phyloP scores from a whole-genome alignment of 2,329 filamentous ascomycete species.

The Biscogniauxia marginata region DNA sequence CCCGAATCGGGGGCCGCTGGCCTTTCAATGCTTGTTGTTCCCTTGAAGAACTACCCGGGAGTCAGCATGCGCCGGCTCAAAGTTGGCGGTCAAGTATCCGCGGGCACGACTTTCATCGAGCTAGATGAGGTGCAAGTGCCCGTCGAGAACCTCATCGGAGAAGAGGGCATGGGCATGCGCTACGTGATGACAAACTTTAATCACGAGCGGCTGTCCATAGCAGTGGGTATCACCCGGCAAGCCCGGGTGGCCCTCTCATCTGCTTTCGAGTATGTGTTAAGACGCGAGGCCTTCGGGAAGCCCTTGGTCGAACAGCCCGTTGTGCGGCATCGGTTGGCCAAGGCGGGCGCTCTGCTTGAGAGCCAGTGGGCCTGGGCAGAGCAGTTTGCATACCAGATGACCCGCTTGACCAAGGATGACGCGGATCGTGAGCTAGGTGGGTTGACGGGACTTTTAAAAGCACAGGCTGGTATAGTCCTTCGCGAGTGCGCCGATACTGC shows the following conservation, averaged over 20 bases:
- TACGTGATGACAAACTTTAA: constrained; percentile 81
- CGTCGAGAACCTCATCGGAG: constrained; percentile 66
- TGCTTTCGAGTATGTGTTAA: constrained; percentile 39
- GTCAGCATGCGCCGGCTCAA: constrained; percentile 68
- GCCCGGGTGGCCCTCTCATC: constrained; percentile 42
- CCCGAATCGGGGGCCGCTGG: constrained; percentile 58
- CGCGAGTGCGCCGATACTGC: constrained; percentile 70
- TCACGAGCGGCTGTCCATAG: constrained; percentile 69
- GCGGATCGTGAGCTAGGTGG: constrained; percentile 67
- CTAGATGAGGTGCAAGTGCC: constrained; percentile 74
- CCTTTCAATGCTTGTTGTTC: constrained; percentile 67
- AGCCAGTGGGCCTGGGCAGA: constrained; percentile 72
- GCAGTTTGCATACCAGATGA: constrained; percentile 67
- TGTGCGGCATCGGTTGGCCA: constrained; percentile 70
- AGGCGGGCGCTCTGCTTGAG: constrained; percentile 66
- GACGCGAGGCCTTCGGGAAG: constrained; percentile 39
- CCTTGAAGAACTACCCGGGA: constrained; percentile 64
- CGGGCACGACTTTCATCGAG: constrained; percentile 74
- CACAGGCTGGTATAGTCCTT: constrained; percentile 68
- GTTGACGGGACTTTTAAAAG: constrained; percentile 70
- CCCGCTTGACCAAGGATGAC: constrained; percentile 55
- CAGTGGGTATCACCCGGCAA: constrained; percentile 62
- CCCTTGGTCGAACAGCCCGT: constrained; percentile 72
- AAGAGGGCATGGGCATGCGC: constrained; percentile 69
- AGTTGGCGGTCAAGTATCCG: constrained; percentile 62